phyloP scores from a whole-genome alignment of 2,329 filamentous ascomycete species.

The Trichoderma sp. region DNA sequence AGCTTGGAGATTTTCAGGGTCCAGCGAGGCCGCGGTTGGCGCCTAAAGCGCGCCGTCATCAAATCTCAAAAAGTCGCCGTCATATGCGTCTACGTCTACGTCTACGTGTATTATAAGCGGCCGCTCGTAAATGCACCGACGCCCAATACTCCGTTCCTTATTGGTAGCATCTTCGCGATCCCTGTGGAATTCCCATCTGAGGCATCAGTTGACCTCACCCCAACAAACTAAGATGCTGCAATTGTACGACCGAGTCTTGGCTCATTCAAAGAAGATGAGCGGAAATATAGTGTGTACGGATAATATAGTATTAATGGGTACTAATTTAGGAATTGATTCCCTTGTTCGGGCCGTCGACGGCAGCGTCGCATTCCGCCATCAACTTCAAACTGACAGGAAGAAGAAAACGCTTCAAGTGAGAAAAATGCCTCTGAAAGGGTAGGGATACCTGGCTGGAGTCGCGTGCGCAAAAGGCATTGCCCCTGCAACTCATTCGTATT shows the following conservation, averaged over 20 bases:
- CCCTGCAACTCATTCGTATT: neutral
- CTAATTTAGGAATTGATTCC: neutral
- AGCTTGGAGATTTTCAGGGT: neutral
- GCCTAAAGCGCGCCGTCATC: neutral
- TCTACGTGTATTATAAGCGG: neutral
- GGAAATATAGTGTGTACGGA: neutral
- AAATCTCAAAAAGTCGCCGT: neutral
- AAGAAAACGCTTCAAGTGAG: neutral
- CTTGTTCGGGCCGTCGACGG: slow-evolving; percentile 14
- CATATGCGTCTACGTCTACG: neutral
- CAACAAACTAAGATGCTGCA: neutral
- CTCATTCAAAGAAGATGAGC: neutral
- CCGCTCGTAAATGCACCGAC: neutral
- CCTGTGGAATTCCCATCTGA: neutral
- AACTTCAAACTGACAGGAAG: neutral
- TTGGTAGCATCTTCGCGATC: neutral
- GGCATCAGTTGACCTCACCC: neutral
- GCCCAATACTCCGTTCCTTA: neutral
- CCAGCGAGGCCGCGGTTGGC: slow-evolving; percentile 8
- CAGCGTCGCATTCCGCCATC: slow-evolving; percentile 4
- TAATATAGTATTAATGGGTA: neutral
- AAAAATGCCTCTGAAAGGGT: neutral
- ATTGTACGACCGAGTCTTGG: neutral
- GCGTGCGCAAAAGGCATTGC: neutral
- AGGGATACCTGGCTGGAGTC: slow-evolving; percentile 2